Base-by-base conservation (phyloP, 1,284 basidiomycete genomes). In the Cerioporus squamosus region DNA sequence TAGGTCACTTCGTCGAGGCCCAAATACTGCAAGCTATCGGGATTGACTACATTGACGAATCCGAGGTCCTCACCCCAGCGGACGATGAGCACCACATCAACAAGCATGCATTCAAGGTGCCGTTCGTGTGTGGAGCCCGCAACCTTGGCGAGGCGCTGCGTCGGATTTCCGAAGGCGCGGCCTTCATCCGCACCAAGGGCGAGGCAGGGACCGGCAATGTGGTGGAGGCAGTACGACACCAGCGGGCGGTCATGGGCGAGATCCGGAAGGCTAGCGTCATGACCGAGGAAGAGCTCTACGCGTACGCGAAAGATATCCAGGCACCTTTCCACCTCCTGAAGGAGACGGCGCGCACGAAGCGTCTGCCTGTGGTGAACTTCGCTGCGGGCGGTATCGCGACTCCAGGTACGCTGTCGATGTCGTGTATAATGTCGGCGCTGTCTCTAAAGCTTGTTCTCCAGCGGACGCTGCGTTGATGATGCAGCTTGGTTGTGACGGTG, bases 381-480 rank as follows among this genome's bases (percentile, higher is more conserved):
- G 94, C 94, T n/a, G 95, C 97, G 50, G 97, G 97, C 61, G 97
- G 97, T 64, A 87, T 99, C 58, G 96, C 97, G 50, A 98, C 97
- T 5, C 97, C 97, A 48, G 95, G 89, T 91, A 70, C 52, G 81
- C 66, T 23, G 33, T 24, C 38, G 24, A 18, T 26, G 31, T 55
- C 18, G 39, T 53, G 44, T 56, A 36, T 29, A 33, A 33, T 51
- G 39, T 44, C 45, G 29, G 40, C 56, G 38, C 51, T 51, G 20
- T 52, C 18, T 53, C 59, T 44, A 44, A 61, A 43, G 23, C 43
- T 56, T 47, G n/a, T 10, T 23, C 23, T 39, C 23, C 50, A 91
- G 91, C 95, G 64, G 97, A 99, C 74, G 97, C 97, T 22, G 97
- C 97, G 3, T 78, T 99, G 64, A 98, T 99, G 97, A 99, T 99